Conservation (phyloP, 2,329 filamentous ascomycete species). For the Laburnicola sp. region DNA sequence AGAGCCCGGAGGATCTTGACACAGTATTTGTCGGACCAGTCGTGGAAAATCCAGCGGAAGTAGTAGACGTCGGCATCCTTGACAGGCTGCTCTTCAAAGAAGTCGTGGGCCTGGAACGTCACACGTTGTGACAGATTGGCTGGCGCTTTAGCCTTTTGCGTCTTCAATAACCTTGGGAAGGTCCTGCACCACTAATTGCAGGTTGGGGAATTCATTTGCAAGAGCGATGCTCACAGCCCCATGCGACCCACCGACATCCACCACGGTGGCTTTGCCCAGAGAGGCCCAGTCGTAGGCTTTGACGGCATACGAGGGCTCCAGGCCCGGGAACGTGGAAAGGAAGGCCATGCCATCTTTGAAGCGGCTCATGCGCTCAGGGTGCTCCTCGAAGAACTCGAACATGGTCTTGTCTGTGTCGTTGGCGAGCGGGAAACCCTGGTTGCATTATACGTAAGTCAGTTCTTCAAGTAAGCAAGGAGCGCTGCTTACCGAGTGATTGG, state of each 20-base stretch:
- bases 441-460: conserved; percentile 9
- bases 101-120: conserved; percentile 22
- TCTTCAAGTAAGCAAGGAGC: conserved; percentile 3
- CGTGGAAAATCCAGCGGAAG: conserved; percentile 47
- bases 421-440: conserved; percentile 15
- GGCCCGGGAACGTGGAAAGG: conserved; percentile 6
- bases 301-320: conserved; percentile 9
- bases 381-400: conserved; percentile 10
- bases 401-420: conserved; percentile 16
- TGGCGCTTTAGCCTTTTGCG: conserved; percentile 12
- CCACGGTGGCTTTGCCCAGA: conserved; percentile 19
- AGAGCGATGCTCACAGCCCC: conserved; percentile 19
- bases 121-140: conserved; percentile 11
- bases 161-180: conserved; percentile 17
- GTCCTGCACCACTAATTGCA: conserved; percentile 24
- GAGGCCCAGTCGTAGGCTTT: conserved; percentile 19
- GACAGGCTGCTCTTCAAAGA: conserved; percentile 24
- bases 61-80: conserved; percentile 41
- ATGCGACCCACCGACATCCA: conserved; percentile 25
- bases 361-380: conserved; percentile 9
- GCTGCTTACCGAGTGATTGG: conserved; percentile 14
- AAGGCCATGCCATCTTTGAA: conserved; percentile 19
- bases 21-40: conserved; percentile 44
- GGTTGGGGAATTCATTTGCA: conserved; percentile 14
- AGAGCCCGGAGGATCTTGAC: conserved; percentile 19